Percentiles rank a stretch among this genome's conserved stretches.
Evolutionary conservation across 148 eudicot species (phyloP).

Genomic region (Rhododendron vialii): DNA sequence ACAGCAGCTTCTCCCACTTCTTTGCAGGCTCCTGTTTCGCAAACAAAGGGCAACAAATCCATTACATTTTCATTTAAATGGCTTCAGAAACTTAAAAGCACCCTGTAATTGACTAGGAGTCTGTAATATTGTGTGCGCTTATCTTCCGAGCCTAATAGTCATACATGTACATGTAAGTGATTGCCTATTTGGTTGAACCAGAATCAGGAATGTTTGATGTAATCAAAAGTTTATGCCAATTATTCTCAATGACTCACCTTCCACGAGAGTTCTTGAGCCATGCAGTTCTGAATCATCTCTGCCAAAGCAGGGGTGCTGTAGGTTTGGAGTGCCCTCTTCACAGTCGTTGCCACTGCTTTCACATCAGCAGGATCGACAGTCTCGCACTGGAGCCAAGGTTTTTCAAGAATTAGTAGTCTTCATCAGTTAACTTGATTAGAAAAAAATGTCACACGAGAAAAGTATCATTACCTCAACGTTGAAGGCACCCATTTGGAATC

Average conservation of each 20-base stretch:
- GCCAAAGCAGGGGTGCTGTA: constrained; percentile 55
- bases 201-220: neutral
- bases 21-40: constrained; percentile 69
- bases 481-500: constrained; percentile 93
- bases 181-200: neutral
- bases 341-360: constrained; percentile 51
- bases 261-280: constrained; percentile 95
- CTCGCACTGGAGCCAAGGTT: constrained; percentile 50
- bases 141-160: neutral
- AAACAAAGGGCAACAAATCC: neutral
- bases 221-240: neutral
- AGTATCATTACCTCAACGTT: constrained; percentile 58
- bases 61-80: neutral
- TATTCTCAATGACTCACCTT: constrained; percentile 42
- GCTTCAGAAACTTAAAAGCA: neutral
- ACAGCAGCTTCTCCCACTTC: constrained; percentile 65
- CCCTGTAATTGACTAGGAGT: neutral
- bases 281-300: constrained; percentile 84
- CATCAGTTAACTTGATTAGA: neutral
- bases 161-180: neutral
- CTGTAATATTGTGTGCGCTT: neutral
- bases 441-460: neutral
- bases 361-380: constrained; percentile 75
- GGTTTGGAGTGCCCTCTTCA: constrained; percentile 54
- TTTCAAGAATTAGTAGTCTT: neutral